Evolutionary conservation across 208 protist genomes (phyloP).

Genomic region (Acanthamoeba triangularis): DNA sequence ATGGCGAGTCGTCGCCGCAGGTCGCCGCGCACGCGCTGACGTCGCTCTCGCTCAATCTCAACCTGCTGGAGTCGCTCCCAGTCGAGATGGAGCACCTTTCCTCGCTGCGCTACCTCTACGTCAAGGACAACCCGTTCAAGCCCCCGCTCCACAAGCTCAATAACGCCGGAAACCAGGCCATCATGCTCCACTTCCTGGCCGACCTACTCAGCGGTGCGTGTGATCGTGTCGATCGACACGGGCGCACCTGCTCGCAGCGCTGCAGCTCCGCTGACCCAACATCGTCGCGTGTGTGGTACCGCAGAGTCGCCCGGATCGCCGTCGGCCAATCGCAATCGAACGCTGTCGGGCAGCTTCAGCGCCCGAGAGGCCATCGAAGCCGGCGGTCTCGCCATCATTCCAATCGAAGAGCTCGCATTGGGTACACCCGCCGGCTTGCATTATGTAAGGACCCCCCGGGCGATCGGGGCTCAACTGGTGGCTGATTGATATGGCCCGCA

Average conservation of each 20-base stretch:
- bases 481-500: background rate
- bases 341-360: constrained; percentile 23
- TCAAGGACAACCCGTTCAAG: constrained; percentile 45
- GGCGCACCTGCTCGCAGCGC: too few species aligned
- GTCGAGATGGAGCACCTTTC: constrained; percentile 7
- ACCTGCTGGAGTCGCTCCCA: constrained; percentile 15
- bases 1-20: too few species aligned
- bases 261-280: background rate
- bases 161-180: constrained; percentile 48
- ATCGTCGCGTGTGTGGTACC: background rate
- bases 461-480: background rate
- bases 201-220: constrained; percentile 19
- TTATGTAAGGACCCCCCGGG: background rate
- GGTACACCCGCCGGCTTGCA: background rate
- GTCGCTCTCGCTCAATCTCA: constrained; percentile 10
- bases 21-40: background rate
- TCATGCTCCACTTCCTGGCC: constrained; percentile 63
- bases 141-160: constrained; percentile 66
- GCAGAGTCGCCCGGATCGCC: background rate
- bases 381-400: constrained; percentile 13
- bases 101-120: constrained; percentile 33
- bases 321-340: background rate
- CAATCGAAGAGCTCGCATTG: constrained; percentile 2
- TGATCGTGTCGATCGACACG: too few species aligned
- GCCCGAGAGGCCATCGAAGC: background rate